Percentiles rank a stretch among this genome's conserved stretches.
These are phyloP conservation scores for Beauveria bassiana DNA, from an alignment of 2,329 filamentous ascomycete genomes.

Conservation along the genomic window DNA sequence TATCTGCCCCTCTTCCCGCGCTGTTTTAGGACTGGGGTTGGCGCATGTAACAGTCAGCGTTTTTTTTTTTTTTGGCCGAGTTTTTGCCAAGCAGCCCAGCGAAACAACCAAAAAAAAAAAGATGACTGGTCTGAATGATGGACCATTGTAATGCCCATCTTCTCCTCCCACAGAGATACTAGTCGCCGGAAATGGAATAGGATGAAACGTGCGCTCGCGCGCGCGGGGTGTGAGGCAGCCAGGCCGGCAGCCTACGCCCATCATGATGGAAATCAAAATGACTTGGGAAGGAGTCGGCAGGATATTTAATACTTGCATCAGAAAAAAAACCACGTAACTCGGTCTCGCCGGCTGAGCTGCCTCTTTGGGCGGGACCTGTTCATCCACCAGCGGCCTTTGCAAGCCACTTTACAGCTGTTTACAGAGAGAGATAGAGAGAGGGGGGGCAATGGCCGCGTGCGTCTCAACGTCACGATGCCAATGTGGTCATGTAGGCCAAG, in stretches of 20 bases:
- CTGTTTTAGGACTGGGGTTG: background rate
- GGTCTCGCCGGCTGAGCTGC: slow-evolving; percentile 2
- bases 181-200: background rate
- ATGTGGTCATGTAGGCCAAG: background rate
- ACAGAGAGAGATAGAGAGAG: background rate
- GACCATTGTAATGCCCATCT: too few species aligned
- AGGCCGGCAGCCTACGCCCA: background rate
- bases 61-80: too few species aligned
- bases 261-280: background rate
- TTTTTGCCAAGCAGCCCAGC: too few species aligned
- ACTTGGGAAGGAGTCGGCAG: background rate
- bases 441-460: background rate
- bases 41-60: too few species aligned
- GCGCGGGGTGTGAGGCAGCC: background rate
- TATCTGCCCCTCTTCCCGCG: background rate
- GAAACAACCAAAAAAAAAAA: background rate
- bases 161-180: too few species aligned
- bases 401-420: background rate
- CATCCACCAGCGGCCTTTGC: background rate
- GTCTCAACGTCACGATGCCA: background rate
- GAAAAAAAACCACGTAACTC: background rate
- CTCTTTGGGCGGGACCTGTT: background rate
- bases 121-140: background rate
- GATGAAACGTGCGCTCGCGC: background rate
- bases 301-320: background rate